Conservation (phyloP, 2,329 filamentous ascomycete species). For the Venturia effusa region DNA sequence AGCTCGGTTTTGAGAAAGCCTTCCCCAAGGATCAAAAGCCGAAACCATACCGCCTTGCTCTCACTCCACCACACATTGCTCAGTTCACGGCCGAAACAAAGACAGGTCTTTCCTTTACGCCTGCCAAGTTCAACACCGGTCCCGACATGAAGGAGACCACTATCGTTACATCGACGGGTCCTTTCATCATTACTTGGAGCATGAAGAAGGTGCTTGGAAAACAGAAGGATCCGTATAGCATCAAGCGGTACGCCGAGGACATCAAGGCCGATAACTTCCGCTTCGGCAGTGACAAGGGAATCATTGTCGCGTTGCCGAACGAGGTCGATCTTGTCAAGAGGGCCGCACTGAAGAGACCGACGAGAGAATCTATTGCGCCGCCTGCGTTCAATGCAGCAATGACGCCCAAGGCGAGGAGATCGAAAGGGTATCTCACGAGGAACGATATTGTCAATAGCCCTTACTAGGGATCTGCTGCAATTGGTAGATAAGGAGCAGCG, state of each 20-base stretch:
- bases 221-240: constrained; percentile 80
- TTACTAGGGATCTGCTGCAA: constrained; percentile 30
- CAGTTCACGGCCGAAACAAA: constrained; percentile 97
- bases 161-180: constrained; percentile 92
- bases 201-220: constrained; percentile 78
- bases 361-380: constrained; percentile 80
- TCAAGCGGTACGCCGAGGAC: constrained; percentile 91
- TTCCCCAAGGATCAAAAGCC: constrained; percentile 92
- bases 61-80: constrained; percentile 85
- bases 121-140: constrained; percentile 88
- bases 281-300: constrained; percentile 92
- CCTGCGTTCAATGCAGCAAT: constrained; percentile 32
- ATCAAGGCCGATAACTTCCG: constrained; percentile 99
- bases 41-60: constrained; percentile 76
- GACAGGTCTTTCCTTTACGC: constrained; percentile 74
- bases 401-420: constrained; percentile 22
- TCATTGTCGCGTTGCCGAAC: constrained; percentile 92
- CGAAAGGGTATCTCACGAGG: constrained; percentile 62
- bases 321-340: constrained; percentile 97
- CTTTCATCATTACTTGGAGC: constrained; percentile 95
- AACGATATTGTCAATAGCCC: constrained; percentile 76
- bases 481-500: background rate
- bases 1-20: constrained; percentile 90
- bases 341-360: constrained; percentile 73
- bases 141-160: constrained; percentile 73